A percentile compares a stretch with the other conserved stretches of the same genome.
phyloP scores from a whole-genome alignment of 2,329 filamentous ascomycete species.

The Ophiostoma populinum region DNA sequence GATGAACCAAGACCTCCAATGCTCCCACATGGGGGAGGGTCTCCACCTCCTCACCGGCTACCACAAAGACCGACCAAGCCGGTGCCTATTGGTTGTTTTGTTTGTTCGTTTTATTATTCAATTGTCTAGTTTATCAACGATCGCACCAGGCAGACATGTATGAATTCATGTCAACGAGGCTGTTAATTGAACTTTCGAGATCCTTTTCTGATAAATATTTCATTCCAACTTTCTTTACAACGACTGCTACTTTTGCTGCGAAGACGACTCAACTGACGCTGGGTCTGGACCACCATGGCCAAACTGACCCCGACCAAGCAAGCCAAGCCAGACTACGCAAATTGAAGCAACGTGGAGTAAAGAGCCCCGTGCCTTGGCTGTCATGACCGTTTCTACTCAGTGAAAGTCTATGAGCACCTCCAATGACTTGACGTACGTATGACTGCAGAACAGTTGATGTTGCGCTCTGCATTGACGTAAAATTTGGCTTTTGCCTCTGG shows the following conservation, averaged over 20 bases:
- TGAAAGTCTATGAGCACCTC: too few species aligned
- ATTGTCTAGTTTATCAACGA: neutral
- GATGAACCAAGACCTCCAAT: slow-evolving; percentile 1
- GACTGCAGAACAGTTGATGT: too few species aligned
- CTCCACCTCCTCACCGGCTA: neutral
- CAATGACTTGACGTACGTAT: too few species aligned
- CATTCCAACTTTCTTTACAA: too few species aligned
- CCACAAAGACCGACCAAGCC: neutral
- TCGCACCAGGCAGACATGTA: neutral
- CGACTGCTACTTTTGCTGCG: too few species aligned
- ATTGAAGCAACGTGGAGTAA: slow-evolving; percentile 2
- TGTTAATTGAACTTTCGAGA: too few species aligned
- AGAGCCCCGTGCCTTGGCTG: slow-evolving; percentile 1
- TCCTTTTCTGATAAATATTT: too few species aligned
- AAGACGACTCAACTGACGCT: too few species aligned
- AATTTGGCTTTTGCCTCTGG: too few species aligned
- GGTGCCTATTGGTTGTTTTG: neutral
- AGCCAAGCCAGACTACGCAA: slow-evolving; percentile 1
- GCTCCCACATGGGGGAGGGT: neutral
- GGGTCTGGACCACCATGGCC: neutral
- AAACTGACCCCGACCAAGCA: neutral
- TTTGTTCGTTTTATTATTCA: too few species aligned
- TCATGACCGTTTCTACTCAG: neutral
- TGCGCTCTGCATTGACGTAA: neutral
- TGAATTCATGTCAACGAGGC: neutral